Base-by-base conservation (phyloP, 208 protist species). In the Acanthamoeba divionensis region DNA sequence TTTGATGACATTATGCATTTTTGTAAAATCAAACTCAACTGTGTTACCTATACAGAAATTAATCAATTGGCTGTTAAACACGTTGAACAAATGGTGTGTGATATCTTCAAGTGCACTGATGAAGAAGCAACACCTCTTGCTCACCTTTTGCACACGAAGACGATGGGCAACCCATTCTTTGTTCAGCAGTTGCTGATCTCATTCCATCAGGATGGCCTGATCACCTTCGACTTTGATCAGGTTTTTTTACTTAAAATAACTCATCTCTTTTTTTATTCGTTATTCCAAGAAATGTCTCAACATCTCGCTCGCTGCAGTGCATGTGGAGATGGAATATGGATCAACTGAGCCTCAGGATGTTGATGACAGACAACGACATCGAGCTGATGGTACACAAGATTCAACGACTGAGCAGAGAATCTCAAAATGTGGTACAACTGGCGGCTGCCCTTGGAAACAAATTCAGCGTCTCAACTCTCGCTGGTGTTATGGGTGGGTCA, bases 321-420 rank as follows among this genome's bases (percentile, higher is more conserved):
- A n/a, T n/a, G 38, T 88, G 80, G 80, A 47, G 71, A 7, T 73
- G 50, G 55, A 45, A 88, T 9, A 18, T 88, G 6, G 55, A 65
- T 1, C 6, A 65, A 21, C 55, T 88, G 1, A 13, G 36, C 0
- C 75, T 26, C 6, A 54, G 50, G 1, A 50, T 21, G 0, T 29
- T 54, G 10, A 54, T 85, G 75, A 63, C 75, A 8, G 75, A 85
- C 33, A 85, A 85, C 50, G 75, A 66, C 21, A 54, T 85, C 15
- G 75, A 85, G 1, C 75, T 85, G 52, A 63, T 85, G 75, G 50
- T 85, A 21, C n/a, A 85, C 33, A 48, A 85, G 75, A 85, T 85
- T 38, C 75, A 85, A 41, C 75, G 75, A 0, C 75, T 85, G 0
- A 29, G 75, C 48, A 0, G 1, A 31, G 6, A 18, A 41, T 26